A percentile compares a stretch with the other conserved stretches of the same genome.
These are phyloP conservation scores for Trichoderma sp. DNA, from an alignment of 2,329 filamentous ascomycete genomes.

Conservation along the genomic window DNA sequence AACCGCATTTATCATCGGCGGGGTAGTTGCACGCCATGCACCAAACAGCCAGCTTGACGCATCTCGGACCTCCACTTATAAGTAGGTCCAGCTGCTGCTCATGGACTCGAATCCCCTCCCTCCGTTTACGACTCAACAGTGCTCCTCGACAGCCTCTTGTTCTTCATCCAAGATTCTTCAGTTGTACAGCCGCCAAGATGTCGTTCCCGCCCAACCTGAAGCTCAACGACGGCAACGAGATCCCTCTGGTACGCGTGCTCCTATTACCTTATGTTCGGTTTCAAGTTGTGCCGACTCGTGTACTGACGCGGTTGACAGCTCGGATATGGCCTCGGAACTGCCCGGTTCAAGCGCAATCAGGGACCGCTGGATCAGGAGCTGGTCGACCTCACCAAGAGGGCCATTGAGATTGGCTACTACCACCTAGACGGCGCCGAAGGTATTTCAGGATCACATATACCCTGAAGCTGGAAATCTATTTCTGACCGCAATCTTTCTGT, in stretches of 20 bases:
- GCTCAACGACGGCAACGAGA: conserved; percentile 72
- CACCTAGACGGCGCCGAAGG: conserved; percentile 77
- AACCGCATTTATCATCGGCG: conserved; percentile 14
- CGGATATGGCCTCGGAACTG: conserved; percentile 72
- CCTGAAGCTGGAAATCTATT: background rate
- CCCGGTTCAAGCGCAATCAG: conserved; percentile 55
- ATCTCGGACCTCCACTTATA: conserved; percentile 24
- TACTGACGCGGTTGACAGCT: conserved; percentile 49
- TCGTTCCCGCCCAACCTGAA: conserved; percentile 50
- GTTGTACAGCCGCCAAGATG: conserved; percentile 6
- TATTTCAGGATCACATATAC: conserved; percentile 37
- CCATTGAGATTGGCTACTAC: conserved; percentile 69
- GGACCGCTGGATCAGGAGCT: conserved; percentile 58
- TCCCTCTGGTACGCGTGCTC: conserved; percentile 61
- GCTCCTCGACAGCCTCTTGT: background rate
- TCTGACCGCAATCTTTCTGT: conserved; percentile 18
- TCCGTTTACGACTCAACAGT: background rate
- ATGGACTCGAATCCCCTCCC: conserved; percentile 7
- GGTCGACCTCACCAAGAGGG: conserved; percentile 55
- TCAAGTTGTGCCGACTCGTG: background rate
- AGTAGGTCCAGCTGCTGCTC: conserved; percentile 4
- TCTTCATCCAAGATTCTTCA: background rate
- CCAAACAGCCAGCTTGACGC: conserved; percentile 10
- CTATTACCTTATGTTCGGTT: background rate
- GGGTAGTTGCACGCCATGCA: conserved; percentile 27